Evolutionary conservation across 176 grass and related monocot genomes (phyloP), one percentile per base, ranked within the genome.

Genomic region (Oryza meyeriana): DNA sequence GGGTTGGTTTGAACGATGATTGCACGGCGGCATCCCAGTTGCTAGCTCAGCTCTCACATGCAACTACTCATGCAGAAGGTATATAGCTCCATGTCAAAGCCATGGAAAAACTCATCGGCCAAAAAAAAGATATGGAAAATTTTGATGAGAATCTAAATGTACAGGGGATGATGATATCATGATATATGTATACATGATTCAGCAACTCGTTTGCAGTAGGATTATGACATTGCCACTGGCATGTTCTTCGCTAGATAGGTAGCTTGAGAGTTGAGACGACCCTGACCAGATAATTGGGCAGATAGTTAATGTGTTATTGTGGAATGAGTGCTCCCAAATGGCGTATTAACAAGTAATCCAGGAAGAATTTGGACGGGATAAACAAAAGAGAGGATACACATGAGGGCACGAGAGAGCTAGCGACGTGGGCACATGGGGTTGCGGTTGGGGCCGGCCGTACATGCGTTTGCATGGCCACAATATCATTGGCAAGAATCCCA

Each of bases 331-430:
- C 55, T 59, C 64, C 58, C 35, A 63, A 52, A 85, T 78, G 64
- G 42, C 6, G 9, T 61, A 17, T 82, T 82, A 82, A 82, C 38
- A 62, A 72, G 7, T 20, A 25, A 12, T 61, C 3, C 1, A 8
- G 12, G n/a, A 38, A 38, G 9, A 6, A 28, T 17, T n/a, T 25
- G 18, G 40, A n/a, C 3, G 64, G 36, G 45, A 16, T 38, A 12
- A 81, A 41, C 35, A 41, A 84, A 55, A 22, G 26, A 55, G 48
- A 22, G 44, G 4, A 55, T 55, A 30, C 72, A 77, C 79, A 64
- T 82, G 85, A 32, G 79, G 66, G 72, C 79, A 87, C 55, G 71
- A 87, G 84, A 82, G 69, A 48, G 85, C 72, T 71, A 76, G 71
- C 85, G 36, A 20, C 38, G 36, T 76, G 71, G 63, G 64, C 85